These are phyloP conservation scores for Auriculariales sp. DNA, from an alignment of 768 basidiomycete species.

Conservation along the genomic window DNA sequence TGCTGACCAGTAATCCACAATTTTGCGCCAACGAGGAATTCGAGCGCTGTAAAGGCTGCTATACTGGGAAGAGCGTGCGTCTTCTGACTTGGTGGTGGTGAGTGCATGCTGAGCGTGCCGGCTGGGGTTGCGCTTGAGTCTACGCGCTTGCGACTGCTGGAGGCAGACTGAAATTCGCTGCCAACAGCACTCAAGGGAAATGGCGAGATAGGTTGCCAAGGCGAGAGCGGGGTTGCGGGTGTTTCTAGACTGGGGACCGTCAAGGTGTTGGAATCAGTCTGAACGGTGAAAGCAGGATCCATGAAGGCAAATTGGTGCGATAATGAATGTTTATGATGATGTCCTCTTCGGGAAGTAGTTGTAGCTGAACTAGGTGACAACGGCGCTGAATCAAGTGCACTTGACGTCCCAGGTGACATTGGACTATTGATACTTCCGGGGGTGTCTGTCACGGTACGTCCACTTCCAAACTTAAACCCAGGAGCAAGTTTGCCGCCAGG, in stretches of 20 bases:
- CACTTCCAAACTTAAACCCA: constrained; percentile 58
- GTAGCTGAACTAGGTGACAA: neutral
- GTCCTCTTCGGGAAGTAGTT: constrained; percentile 41
- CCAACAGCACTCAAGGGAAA: constrained; percentile 13
- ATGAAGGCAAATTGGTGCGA: constrained; percentile 94
- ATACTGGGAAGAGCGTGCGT: neutral
- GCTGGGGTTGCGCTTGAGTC: neutral
- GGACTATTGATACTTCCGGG: constrained; percentile 14
- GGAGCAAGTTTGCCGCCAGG: constrained; percentile 26
- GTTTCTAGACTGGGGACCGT: constrained; percentile 21
- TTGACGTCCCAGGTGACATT: constrained; percentile 13
- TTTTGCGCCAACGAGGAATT: constrained; percentile 54
- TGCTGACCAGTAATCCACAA: constrained; percentile 87
- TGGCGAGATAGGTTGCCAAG: constrained; percentile 49
- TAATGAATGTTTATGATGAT: constrained; percentile 86
- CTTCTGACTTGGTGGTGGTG: neutral
- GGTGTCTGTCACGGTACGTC: constrained; percentile 25
- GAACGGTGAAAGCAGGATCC: constrained; percentile 41
- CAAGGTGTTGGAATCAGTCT: constrained; percentile 15
- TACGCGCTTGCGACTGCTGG: neutral
- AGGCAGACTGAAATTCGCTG: neutral
- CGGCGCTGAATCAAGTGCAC: no score
- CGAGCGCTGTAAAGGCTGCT: neutral
- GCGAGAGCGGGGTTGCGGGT: constrained; percentile 47
- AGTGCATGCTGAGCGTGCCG: neutral